Base-by-base conservation (phyloP, 192 early-diverging fungal genomes). In the Entomortierella parvispora region DNA sequence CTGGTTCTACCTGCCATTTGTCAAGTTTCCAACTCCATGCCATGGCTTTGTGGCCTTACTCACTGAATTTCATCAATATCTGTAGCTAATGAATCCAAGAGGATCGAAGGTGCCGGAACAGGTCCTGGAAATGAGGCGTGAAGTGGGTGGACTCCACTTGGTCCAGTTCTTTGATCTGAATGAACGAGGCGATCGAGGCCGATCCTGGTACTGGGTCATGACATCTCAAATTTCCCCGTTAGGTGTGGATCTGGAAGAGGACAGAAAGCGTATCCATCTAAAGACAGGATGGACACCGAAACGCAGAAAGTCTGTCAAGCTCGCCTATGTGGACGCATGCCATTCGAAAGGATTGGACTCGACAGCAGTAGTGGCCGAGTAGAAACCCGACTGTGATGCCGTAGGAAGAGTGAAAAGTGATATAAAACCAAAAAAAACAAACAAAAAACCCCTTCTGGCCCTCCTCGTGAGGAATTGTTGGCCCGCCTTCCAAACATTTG, bases 1-100 rank as follows among this genome's bases (percentile, higher is more conserved):
- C 22, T 9, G n/a, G 25, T 18, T 15, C 22, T 32, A 58, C 40
- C 34, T 20, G 1, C 22, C 6, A 17, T 0, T 57, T 17, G 17
- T 0, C 2, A 44, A 17, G 8, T 11, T 11, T 8, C 8, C 43
- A 17, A 44, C 43, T 11, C 43, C n/a, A n/a, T n/a, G n/a, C n/a
- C n/a, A n/a, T n/a, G n/a, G n/a, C n/a, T n/a, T n/a, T n/a, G n/a
- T n/a, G n/a, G n/a, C n/a, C n/a, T n/a, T n/a, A n/a, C n/a, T n/a
- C n/a, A 26, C 17, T 11, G 8, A 3, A 2, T 48, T 10, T 29
- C 11, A 7, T 49, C 9, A 49, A 12, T 44, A 23, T 28, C 18
- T n/a, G 4, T 77, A 86, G 84, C 54, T 86, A 23, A 70, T 79
- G 67, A 74, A 86, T 59, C 71, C 71, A 48, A 62, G 59, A 29